A percentile compares a stretch with the other conserved stretches of the same genome.
phyloP scores from a whole-genome alignment of 2,329 filamentous ascomycete species.

The Plectosphaerella plurivora region DNA sequence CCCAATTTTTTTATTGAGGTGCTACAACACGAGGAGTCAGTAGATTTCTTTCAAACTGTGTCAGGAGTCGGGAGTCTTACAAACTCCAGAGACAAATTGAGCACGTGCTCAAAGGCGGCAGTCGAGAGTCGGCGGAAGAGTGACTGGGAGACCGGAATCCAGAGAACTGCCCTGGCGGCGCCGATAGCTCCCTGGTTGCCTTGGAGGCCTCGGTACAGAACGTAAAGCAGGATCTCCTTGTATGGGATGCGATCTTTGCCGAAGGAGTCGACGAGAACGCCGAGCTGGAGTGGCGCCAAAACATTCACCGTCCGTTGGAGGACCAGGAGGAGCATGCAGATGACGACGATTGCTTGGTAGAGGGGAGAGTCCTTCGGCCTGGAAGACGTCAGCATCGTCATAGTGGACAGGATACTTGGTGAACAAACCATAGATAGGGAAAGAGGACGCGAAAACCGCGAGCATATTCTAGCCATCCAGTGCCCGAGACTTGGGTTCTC shows the following conservation, averaged over 20 bases:
- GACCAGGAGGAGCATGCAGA: slow-evolving; percentile 35
- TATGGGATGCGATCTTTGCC: slow-evolving; percentile 35
- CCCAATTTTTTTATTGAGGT: slow-evolving; percentile 45
- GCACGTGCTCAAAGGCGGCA: slow-evolving; percentile 42
- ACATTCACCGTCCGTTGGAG: slow-evolving; percentile 39
- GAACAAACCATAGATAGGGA: slow-evolving; percentile 36
- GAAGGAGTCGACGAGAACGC: slow-evolving; percentile 32
- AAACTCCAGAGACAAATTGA: slow-evolving; percentile 43
- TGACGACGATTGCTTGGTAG: slow-evolving; percentile 33
- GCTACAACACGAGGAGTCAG: slow-evolving; percentile 10
- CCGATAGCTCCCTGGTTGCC: slow-evolving; percentile 40
- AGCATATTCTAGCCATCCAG: slow-evolving; percentile 41
- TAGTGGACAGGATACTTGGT: background rate
- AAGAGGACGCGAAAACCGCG: slow-evolving; percentile 39
- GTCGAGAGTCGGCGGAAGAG: slow-evolving; percentile 36
- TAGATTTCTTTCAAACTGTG: no score
- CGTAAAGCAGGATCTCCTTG: slow-evolving; percentile 36
- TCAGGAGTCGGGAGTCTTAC: no score
- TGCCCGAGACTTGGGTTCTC: slow-evolving; percentile 26
- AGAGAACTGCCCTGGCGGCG: slow-evolving; percentile 35
- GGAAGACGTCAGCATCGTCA: slow-evolving; percentile 5
- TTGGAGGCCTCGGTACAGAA: slow-evolving; percentile 38
- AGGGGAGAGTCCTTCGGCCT: slow-evolving; percentile 36
- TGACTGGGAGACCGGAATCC: slow-evolving; percentile 42
- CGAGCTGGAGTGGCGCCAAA: slow-evolving; percentile 36